Conservation (phyloP, 73 alveolate species). For the Paramecium sexaurelia region DNA sequence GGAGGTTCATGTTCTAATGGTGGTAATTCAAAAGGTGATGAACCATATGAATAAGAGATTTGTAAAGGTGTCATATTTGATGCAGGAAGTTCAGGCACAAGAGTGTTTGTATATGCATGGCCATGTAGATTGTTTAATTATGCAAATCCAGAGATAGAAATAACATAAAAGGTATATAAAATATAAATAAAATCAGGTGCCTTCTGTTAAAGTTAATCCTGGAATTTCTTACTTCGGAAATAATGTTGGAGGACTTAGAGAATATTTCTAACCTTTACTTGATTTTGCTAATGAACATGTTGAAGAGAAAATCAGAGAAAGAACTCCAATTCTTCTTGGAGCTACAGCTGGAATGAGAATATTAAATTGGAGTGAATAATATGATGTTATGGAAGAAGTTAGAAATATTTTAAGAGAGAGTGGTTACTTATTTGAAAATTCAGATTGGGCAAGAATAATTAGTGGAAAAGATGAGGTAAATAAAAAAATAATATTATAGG, state of each 20-base stretch:
- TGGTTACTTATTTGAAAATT: not conserved
- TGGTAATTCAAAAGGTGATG: not conserved
- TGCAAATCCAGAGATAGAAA: conserved; percentile 47
- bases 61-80: conserved; percentile 68
- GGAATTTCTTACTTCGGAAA: conserved; percentile 56
- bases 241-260: conserved; percentile 19
- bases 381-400: conserved; percentile 37
- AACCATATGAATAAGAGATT: conserved; percentile 23
- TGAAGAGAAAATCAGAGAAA: not conserved
- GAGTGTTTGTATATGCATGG: conserved; percentile 64
- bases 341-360: conserved; percentile 72
- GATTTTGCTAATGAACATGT: conserved; percentile 3
- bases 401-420: not conserved
- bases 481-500: not conserved
- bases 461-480: conserved; percentile 62
- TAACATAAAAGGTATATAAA: not conserved
- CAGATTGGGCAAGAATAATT: conserved; percentile 56
- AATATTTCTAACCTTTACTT: not conserved
- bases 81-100: conserved; percentile 71
- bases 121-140: conserved; percentile 48
- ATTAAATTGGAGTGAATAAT: not conserved
- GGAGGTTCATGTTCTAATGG: not conserved
- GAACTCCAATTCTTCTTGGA: conserved; percentile 64
- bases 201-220: conserved; percentile 9
- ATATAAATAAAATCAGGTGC: not conserved